Evolutionary conservation across 805 yeast species (phyloP), one percentile per base, ranked within the genome.

Genomic region (Metschnikowia shivogae): DNA sequence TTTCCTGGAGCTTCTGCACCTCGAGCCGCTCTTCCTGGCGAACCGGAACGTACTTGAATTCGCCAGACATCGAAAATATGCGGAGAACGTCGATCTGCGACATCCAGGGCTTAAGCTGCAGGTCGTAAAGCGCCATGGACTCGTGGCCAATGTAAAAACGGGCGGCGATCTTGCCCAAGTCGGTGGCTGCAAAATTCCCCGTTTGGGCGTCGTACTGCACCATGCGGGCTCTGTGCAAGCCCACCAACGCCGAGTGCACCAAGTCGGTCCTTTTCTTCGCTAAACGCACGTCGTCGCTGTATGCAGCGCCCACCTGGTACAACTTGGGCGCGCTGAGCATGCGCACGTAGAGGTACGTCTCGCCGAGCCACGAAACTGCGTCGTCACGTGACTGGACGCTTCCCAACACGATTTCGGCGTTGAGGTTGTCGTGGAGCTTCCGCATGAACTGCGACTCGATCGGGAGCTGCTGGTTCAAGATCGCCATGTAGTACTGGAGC

Each of bases 401-500:
- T 0, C 96, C 96, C 4, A 79, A 60, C 4, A 82, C 95, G 37
- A 92, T 71, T 59, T 92, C 98, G 0, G 98, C 97, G 65, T 92
- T 92, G 36, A 92, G 52, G 45, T 68, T 77, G 62, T 90, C 97
- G 0, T 84, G 81, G 20, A 92, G 58, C 49, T 74, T 79, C 13
- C 82, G 65, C 68, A 87, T 77, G 45, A 92, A 62, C 59, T 89
- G 96, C 2, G 96, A 87, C 63, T 92, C 97, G 43, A 92, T 92
- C 0, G 97, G 96, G 12, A 92, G 67, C 58, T 89, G 96, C 53
- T 89, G 95, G 60, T 89, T 90, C 52, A 89, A 70, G n/a, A 92
- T 77, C 0, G 97, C 95, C 56, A 93, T 72, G 58, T 89, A 92
- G 60, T 89, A 90, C 52, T 87, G 92, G 13, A 92, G 75, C 56